phyloP scores from a whole-genome alignment of 2,329 filamentous ascomycete species.

The Aspergillus sclerotialis region DNA sequence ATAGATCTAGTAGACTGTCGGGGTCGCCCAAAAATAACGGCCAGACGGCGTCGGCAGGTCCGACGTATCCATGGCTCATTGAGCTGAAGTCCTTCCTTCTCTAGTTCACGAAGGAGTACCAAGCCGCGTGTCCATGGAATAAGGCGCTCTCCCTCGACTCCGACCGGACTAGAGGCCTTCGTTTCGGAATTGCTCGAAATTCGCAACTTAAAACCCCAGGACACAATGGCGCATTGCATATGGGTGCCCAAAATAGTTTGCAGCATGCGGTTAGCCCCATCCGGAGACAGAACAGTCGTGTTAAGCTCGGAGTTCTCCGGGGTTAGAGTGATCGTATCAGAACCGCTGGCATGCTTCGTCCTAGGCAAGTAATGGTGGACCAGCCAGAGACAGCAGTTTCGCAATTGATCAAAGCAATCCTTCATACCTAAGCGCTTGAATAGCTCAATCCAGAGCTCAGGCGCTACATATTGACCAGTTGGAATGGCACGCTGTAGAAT shows the following conservation, averaged over 20 bases:
- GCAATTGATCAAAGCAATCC: conserved; percentile 45
- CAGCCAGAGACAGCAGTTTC: conserved; percentile 48
- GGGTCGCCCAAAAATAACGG: conserved; percentile 28
- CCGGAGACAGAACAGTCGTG: not conserved
- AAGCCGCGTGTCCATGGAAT: conserved; percentile 35
- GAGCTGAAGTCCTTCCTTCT: conserved; percentile 29
- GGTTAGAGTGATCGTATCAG: conserved; percentile 7
- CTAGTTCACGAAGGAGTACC: conserved; percentile 31
- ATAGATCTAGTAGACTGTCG: conserved; percentile 21
- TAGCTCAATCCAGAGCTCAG: conserved; percentile 50
- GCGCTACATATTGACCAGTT: conserved; percentile 35
- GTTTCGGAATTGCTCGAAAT: conserved; percentile 15
- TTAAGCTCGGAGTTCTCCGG: not conserved
- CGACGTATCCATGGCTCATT: conserved; percentile 19
- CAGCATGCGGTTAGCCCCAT: conserved; percentile 22
- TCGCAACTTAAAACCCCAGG: conserved; percentile 42
- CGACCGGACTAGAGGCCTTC: conserved; percentile 13
- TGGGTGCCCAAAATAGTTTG: conserved; percentile 34
- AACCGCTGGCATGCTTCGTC: conserved; percentile 6
- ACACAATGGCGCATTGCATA: conserved; percentile 42
- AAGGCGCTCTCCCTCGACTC: conserved; percentile 14
- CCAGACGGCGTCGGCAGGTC: conserved; percentile 30
- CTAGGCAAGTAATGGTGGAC: conserved; percentile 31
- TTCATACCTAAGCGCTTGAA: conserved; percentile 55
- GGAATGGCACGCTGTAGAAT: conserved; percentile 43